These are phyloP conservation scores for Colletotrichum endophyticum DNA, from an alignment of 2,329 filamentous ascomycete species.

Conservation along the genomic window DNA sequence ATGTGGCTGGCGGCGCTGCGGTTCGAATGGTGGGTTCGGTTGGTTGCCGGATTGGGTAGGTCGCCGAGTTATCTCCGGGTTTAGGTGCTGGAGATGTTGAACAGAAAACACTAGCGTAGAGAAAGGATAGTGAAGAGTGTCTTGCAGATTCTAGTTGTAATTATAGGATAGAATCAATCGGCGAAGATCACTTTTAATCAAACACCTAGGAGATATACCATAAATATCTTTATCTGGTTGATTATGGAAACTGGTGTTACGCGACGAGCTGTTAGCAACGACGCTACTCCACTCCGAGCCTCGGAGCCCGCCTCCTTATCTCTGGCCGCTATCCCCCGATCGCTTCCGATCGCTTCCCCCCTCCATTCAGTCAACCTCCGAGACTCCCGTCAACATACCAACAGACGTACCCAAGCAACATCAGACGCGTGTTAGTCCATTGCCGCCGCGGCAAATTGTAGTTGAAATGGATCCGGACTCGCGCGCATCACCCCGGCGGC, in stretches of 20 bases:
- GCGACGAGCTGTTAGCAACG: neutral
- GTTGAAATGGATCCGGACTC: neutral
- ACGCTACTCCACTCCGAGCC: neutral
- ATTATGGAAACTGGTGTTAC: neutral
- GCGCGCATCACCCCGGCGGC: neutral
- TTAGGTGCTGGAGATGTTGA: neutral
- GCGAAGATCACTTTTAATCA: too few species aligned
- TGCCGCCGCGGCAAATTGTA: too few species aligned
- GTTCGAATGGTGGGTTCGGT: neutral
- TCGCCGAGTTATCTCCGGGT: neutral
- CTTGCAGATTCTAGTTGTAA: neutral
- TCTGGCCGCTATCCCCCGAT: neutral
- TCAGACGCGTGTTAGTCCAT: neutral
- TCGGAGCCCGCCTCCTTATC: neutral
- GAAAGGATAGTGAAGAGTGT: neutral
- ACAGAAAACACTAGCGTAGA: fast-evolving
- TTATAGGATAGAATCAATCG: too few species aligned
- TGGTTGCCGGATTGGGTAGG: neutral
- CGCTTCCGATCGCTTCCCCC: neutral
- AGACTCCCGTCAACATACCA: neutral
- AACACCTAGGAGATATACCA: neutral
- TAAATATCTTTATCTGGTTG: neutral
- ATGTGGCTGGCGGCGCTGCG: neutral
- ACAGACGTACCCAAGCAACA: neutral
- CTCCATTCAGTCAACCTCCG: neutral